Percentiles rank a stretch among this genome's conserved stretches.
Conservation (phyloP, 192 early-diverging fungal genomes). For the Podila clonocystis region DNA sequence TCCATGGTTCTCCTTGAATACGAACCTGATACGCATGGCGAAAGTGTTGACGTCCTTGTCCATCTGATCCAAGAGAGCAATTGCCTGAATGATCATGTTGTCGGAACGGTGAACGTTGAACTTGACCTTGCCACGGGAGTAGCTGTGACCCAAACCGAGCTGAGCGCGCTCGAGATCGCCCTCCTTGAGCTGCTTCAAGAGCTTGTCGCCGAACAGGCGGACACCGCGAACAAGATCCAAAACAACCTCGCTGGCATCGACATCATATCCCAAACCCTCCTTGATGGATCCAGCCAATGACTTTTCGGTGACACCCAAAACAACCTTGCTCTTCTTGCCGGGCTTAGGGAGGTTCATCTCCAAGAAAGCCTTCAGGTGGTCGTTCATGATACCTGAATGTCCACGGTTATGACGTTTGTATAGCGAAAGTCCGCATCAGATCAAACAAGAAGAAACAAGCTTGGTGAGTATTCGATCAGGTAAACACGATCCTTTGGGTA, state of each 20-base stretch:
- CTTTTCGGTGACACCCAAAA: constrained; percentile 90
- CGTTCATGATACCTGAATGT: constrained; percentile 82
- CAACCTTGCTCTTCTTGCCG: constrained; percentile 76
- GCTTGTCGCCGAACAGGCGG: constrained; percentile 88
- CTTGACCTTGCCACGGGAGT: constrained; percentile 99
- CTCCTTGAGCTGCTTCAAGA: constrained; percentile 89
- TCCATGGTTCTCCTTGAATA: background rate
- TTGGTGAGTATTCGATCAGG: background rate
- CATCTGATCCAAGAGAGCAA: constrained; percentile 91
- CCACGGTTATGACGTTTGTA: constrained; percentile 47
- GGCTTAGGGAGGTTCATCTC: constrained; percentile 92
- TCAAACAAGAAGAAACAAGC: background rate
- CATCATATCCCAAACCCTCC: constrained; percentile 78
- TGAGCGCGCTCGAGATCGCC: constrained; percentile 94
- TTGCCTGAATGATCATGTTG: constrained; percentile 92
- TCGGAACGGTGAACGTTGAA: constrained; percentile 99
- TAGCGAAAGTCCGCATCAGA: background rate
- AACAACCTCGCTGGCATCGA: constrained; percentile 83
- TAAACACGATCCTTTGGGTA: background rate
- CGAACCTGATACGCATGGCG: constrained; percentile 82
- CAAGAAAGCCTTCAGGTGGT: constrained; percentile 90
- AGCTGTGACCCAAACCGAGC: constrained; percentile 97
- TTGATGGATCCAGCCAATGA: constrained; percentile 76
- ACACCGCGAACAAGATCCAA: constrained; percentile 95
- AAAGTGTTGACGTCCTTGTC: constrained; percentile 98